Evolutionary conservation across 2,329 filamentous ascomycete genomes (phyloP).

Genomic region (Bipolaris cookei): DNA sequence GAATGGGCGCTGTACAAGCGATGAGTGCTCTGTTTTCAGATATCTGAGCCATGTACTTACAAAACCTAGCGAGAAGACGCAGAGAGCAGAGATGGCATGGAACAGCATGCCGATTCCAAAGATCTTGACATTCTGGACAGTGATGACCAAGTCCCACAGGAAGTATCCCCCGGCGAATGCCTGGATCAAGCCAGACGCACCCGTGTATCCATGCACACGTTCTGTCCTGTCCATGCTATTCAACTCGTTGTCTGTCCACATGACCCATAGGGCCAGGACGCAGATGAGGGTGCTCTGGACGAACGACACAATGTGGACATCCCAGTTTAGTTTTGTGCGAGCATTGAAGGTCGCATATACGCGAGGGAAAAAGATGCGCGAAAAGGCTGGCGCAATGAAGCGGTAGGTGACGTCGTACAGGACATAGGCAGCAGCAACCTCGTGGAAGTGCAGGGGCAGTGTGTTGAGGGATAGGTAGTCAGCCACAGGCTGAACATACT

Average conservation of each 20-base stretch:
- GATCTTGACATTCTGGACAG: constrained; percentile 69
- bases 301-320: constrained; percentile 85
- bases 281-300: constrained; percentile 78
- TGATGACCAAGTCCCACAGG: constrained; percentile 79
- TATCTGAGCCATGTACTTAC: constrained; percentile 58
- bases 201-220: constrained; percentile 79
- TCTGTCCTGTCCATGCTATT: constrained; percentile 69
- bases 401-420: constrained; percentile 73
- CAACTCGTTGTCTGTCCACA: constrained; percentile 70
- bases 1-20: constrained; percentile 70
- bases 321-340: constrained; percentile 77
- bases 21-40: neutral
- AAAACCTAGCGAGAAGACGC: constrained; percentile 79
- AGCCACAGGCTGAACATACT: constrained; percentile 68
- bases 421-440: constrained; percentile 69
- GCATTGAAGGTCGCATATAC: constrained; percentile 68
- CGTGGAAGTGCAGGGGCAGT: constrained; percentile 78
- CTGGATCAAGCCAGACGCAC: constrained; percentile 73
- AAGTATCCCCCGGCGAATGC: constrained; percentile 82
- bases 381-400: constrained; percentile 71
- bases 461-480: constrained; percentile 67
- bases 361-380: constrained; percentile 65
- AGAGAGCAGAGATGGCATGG: constrained; percentile 75
- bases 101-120: constrained; percentile 80
- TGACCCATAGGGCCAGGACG: constrained; percentile 73